A percentile compares a stretch with the other conserved stretches of the same genome.
Evolutionary conservation across 306 rosid species (phyloP).

Genomic region (Prunus dulcis): DNA sequence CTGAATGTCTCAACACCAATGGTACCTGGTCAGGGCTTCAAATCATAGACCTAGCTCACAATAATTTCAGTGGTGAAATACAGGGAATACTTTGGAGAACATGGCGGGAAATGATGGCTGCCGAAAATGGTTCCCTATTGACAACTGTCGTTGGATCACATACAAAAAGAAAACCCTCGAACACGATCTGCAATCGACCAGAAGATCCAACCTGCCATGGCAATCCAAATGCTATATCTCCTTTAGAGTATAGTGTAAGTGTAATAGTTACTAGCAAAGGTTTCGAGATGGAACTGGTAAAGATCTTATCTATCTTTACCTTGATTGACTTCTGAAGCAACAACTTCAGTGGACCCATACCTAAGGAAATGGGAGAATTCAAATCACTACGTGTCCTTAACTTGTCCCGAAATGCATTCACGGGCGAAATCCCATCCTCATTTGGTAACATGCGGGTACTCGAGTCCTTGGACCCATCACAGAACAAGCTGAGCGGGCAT

Average conservation of each 20-base stretch:
- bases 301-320: no score
- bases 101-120: constrained; percentile 15
- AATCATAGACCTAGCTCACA: constrained; percentile 3
- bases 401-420: constrained; percentile 14
- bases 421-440: constrained; percentile 29
- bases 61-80: background rate
- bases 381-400: background rate
- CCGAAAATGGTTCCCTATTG: background rate
- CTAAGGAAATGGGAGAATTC: background rate
- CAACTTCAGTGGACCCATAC: no score
- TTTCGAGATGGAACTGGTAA: no score
- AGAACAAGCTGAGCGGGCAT: background rate
- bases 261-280: no score
- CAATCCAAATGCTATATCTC: no score
- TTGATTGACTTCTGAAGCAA: no score
- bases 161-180: background rate
- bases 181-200: no score
- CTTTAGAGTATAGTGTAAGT: no score
- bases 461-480: constrained; percentile 13
- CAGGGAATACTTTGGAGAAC: background rate
- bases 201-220: no score
- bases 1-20: background rate
- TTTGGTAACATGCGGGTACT: constrained; percentile 16
- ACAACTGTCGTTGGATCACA: no score
- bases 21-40: constrained; percentile 21